Conservation (phyloP, 345 rosid species). For the Acer negundo region DNA sequence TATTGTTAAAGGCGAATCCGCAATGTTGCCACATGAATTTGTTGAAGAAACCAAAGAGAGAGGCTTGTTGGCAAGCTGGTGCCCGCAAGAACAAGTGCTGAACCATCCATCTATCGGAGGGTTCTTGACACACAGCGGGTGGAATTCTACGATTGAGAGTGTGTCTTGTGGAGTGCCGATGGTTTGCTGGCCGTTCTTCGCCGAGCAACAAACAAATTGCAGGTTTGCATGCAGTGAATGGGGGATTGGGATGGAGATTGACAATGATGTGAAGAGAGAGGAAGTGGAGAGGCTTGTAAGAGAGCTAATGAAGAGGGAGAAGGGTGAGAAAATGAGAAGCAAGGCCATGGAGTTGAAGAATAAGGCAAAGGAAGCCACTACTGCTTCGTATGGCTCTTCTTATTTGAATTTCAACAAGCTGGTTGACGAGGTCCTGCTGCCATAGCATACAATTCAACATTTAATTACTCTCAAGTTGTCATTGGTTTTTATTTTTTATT, state of each 20-base stretch:
- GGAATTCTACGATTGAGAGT: not conserved
- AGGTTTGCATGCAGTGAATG: not conserved
- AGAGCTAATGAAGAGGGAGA: not conserved
- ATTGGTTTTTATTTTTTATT: too few relatives aligned
- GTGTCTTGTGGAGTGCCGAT: not conserved
- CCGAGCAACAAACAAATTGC: not conserved
- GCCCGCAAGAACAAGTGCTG: not conserved
- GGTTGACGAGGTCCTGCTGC: not conserved
- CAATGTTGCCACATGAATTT: not conserved
- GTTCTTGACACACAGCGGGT: not conserved
- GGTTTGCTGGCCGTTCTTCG: not conserved
- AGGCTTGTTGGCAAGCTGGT: not conserved
- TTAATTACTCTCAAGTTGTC: not conserved
- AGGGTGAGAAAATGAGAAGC: not conserved
- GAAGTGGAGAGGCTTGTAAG: not conserved
- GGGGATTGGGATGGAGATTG: not conserved
- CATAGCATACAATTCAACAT: not conserved
- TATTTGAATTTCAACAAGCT: not conserved
- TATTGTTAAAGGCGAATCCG: not conserved
- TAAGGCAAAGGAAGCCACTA: not conserved
- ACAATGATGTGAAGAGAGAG: slow-evolving; percentile 4
- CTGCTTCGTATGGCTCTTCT: not conserved
- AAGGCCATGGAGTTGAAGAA: not conserved
- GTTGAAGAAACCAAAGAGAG: not conserved
- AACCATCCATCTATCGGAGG: not conserved